Conservation (phyloP, 306 rosid species). For the Phaseolus lunatus region DNA sequence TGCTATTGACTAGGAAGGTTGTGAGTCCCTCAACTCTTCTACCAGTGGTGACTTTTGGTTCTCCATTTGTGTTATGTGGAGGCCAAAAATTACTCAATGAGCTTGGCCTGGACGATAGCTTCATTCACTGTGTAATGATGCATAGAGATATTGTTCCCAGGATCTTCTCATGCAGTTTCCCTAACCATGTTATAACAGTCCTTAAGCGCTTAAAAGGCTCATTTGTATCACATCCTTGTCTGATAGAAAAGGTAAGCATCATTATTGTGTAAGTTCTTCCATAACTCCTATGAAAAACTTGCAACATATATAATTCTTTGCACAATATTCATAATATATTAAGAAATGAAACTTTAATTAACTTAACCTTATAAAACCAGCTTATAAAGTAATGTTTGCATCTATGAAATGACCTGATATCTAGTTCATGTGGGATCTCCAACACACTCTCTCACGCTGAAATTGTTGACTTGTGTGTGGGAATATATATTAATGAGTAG, state of each 20-base stretch:
- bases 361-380: no score
- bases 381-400: no score
- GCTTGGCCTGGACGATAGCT: slow-evolving; percentile 3
- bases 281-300: neutral
- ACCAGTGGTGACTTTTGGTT: slow-evolving; percentile 11
- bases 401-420: no score
- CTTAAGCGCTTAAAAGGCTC: neutral
- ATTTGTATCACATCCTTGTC: neutral
- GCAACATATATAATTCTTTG: no score
- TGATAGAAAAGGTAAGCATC: neutral
- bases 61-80: slow-evolving; percentile 12
- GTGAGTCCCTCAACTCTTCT: neutral
- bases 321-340: no score
- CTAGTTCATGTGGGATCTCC: no score
- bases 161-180: slow-evolving; percentile 27
- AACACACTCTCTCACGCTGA: no score
- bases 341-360: no score
- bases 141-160: slow-evolving; percentile 10
- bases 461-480: no score
- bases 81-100: slow-evolving; percentile 1
- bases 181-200: neutral
- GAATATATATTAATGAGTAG: no score
- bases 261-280: neutral
- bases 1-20: neutral
- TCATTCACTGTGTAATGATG: slow-evolving; percentile 3